These are phyloP conservation scores for Paxillus rubicundulus DNA, from an alignment of 768 basidiomycete species.

Conservation along the genomic window DNA sequence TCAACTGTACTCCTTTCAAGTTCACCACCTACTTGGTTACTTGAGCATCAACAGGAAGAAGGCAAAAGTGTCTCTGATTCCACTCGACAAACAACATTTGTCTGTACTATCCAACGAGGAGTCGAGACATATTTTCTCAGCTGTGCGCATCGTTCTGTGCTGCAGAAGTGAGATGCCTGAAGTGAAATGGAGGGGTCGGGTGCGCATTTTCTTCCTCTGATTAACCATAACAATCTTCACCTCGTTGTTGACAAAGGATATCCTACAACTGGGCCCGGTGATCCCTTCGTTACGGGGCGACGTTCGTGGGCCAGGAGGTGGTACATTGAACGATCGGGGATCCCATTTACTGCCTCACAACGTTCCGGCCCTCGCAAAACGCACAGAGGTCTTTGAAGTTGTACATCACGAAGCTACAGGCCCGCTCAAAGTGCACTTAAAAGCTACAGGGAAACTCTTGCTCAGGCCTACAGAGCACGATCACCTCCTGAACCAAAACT, in stretches of 20 bases:
- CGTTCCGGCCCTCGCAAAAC: constrained; percentile 13
- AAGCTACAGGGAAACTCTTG: not conserved
- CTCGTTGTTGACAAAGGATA: constrained; percentile 9
- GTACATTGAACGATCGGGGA: not conserved
- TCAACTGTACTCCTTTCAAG: too few species aligned
- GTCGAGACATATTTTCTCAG: constrained; percentile 21
- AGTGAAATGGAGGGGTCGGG: constrained; percentile 16
- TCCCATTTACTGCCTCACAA: constrained; percentile 6
- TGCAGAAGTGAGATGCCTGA: constrained; percentile 5
- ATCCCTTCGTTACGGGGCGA: constrained; percentile 8
- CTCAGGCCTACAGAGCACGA: not conserved
- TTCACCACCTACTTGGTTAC: too few species aligned
- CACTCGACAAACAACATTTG: constrained; percentile 17
- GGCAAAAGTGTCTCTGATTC: too few species aligned
- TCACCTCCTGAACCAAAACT: not conserved
- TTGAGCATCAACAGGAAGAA: too few species aligned
- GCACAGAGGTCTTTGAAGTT: constrained; percentile 23
- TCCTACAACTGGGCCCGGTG: constrained; percentile 13
- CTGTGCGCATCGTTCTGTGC: constrained; percentile 21
- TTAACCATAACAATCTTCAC: not conserved
- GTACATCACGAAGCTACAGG: not conserved
- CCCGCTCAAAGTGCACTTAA: too few species aligned
- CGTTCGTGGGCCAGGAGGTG: not conserved
- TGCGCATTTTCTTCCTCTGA: not conserved
- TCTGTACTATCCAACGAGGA: constrained; percentile 20